phyloP scores from a whole-genome alignment of 169 alveolate species.

The Plasmodium chabaudi region DNA sequence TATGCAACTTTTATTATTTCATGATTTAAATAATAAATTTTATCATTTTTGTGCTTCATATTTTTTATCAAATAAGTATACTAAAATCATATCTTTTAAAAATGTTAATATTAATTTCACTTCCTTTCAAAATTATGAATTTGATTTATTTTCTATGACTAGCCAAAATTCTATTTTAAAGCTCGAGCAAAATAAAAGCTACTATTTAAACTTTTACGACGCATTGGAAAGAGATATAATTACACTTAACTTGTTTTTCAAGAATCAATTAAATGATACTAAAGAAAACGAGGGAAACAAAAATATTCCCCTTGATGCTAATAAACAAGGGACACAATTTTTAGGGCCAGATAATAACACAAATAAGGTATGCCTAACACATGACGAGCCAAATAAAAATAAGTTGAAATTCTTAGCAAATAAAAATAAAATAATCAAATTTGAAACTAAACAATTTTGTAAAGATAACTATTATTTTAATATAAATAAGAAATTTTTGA shows the following conservation, averaged over 20 bases:
- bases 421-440: slow-evolving; percentile 46
- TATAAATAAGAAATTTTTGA: slow-evolving; percentile 25
- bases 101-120: slow-evolving; percentile 47
- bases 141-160: slow-evolving; percentile 26
- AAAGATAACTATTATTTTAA: slow-evolving; percentile 36
- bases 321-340: neutral
- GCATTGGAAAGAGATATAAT: slow-evolving; percentile 10
- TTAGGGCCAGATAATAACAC: neutral
- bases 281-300: neutral
- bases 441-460: slow-evolving; percentile 29
- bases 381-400: no score
- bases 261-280: neutral
- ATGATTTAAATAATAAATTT: slow-evolving; percentile 39
- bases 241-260: neutral
- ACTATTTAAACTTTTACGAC: slow-evolving; percentile 18
- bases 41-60: slow-evolving; percentile 55
- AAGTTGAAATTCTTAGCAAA: neutral
- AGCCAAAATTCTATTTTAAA: slow-evolving; percentile 20
- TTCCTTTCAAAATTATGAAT: slow-evolving; percentile 10
- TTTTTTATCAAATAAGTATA: slow-evolving; percentile 45
- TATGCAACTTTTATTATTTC: slow-evolving; percentile 57
- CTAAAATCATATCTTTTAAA: slow-evolving; percentile 27
- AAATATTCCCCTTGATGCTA: no score
- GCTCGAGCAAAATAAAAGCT: slow-evolving; percentile 12
- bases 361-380: no score